Conservation (phyloP, 495 filamentous ascomycete genomes). For the Aspergillus homomorphus region DNA sequence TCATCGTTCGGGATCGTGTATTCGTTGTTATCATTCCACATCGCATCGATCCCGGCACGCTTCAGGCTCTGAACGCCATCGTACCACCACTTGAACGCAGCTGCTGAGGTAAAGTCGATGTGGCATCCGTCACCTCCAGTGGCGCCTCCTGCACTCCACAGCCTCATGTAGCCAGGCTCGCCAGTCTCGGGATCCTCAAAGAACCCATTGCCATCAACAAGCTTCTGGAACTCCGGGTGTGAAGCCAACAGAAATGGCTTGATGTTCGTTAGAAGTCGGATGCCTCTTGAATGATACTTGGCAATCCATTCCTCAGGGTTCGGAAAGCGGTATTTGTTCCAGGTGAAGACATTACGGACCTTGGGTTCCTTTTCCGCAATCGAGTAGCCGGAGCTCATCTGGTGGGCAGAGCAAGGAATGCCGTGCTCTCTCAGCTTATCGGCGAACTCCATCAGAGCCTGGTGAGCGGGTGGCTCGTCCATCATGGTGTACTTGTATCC, state of each 20-base stretch:
- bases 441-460: constrained; percentile 57
- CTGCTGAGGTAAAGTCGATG: constrained; percentile 64
- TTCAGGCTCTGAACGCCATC: constrained; percentile 59
- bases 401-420: constrained; percentile 69
- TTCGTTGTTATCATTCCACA: constrained; percentile 79
- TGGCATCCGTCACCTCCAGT: constrained; percentile 66
- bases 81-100: constrained; percentile 68
- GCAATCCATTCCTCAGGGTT: constrained; percentile 59
- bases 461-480: constrained; percentile 56
- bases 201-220: constrained; percentile 52
- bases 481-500: constrained; percentile 69
- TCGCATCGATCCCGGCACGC: constrained; percentile 60
- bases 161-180: constrained; percentile 52
- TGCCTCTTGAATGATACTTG: constrained; percentile 58
- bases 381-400: constrained; percentile 70
- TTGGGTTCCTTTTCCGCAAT: constrained; percentile 63
- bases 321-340: constrained; percentile 65
- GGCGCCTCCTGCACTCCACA: constrained; percentile 67
- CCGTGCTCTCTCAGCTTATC: constrained; percentile 57
- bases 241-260: constrained; percentile 66
- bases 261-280: constrained; percentile 65
- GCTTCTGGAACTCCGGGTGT: constrained; percentile 59
- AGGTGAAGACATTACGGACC: constrained; percentile 68
- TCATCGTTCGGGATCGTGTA: constrained; percentile 63
- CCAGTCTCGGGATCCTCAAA: constrained; percentile 57